Conservation (phyloP, 1,139 yeast species). For the Suhomyces wounanorum region DNA sequence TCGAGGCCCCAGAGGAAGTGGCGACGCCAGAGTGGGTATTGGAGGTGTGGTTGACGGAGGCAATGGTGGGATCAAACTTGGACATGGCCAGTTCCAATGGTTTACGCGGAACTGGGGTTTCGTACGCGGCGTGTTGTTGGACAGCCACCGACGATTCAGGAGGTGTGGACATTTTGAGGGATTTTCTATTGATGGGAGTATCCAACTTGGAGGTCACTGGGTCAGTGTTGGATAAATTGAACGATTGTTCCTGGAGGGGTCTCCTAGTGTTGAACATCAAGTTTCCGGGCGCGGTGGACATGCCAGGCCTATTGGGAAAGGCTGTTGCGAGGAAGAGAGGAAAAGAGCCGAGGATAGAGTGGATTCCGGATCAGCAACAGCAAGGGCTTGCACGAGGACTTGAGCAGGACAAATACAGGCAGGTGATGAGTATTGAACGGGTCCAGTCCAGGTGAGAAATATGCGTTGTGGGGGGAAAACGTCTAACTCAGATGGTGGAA, state of each 20-base stretch:
- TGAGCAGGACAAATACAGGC: not conserved
- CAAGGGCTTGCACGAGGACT: not conserved
- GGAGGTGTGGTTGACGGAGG: conserved; percentile 5
- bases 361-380: not conserved
- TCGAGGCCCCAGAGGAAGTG: conserved; percentile 11
- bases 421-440: not conserved
- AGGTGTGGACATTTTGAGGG: conserved; percentile 37
- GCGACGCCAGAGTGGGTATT: not conserved
- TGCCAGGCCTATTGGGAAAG: not conserved
- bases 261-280: conserved; percentile 16
- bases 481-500: too few species aligned
- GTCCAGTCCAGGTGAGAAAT: not conserved
- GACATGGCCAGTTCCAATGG: not conserved
- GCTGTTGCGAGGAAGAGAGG: not conserved
- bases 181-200: conserved; percentile 22
- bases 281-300: conserved; percentile 15
- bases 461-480: not conserved
- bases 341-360: not conserved
- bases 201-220: conserved; percentile 14
- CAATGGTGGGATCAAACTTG: conserved; percentile 10
- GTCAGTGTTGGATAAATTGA: conserved; percentile 9
- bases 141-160: conserved; percentile 28
- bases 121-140: conserved; percentile 16
- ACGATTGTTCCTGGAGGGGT: conserved; percentile 21
- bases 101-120: conserved; percentile 22